Evolutionary conservation across 2,329 filamentous ascomycete species (phyloP), one percentile per base, ranked within the genome.

Genomic region (Trichoderma polysporum): DNA sequence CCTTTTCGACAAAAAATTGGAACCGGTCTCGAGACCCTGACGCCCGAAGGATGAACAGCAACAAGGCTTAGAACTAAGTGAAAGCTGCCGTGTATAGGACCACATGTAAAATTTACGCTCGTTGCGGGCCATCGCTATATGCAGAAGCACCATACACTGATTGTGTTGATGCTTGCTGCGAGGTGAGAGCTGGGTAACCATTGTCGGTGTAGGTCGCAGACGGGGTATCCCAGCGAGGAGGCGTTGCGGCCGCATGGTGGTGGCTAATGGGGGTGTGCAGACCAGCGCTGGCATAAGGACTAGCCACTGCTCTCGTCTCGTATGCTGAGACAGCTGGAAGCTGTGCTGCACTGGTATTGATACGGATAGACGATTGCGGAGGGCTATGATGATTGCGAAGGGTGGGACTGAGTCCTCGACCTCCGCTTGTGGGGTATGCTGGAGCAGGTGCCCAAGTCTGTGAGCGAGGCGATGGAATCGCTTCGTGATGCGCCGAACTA

Each of bases 381-480:
- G 78, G 78, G 66, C 78, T 80, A 4, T 71, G 68, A 63, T 78
- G 68, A 62, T 76, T 71, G 39, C 78, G 75, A 45, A 79, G 71
- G 61, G 70, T 73, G 4, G 78, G 78, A 68, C 78, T 80, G 35
- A 87, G 75, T 0, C 83, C 78, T n/a, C 84, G 81, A 8, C 74
- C 72, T 8, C 77, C 69, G 1, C 74, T 71, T 1, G 78, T 75
- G 2, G 74, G 73, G 66, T 80, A 80, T 13, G 75, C 70, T 1
- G 76, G 71, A 7, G 74, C 72, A 2, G 78, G 71, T 15, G 79
- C 77, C 85, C 85, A 87, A n/a, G 78, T 76, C 4, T 81, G 78
- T 1, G 80, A 80, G 2, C 85, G 79, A 0, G 85, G 85, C 9
- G 85, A 87, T 0, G 83, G 79, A 33, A 87, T 80, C 4, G 81